These are phyloP conservation scores for Aspergillus uvarum DNA, from an alignment of 2,329 filamentous ascomycete species.

Conservation along the genomic window DNA sequence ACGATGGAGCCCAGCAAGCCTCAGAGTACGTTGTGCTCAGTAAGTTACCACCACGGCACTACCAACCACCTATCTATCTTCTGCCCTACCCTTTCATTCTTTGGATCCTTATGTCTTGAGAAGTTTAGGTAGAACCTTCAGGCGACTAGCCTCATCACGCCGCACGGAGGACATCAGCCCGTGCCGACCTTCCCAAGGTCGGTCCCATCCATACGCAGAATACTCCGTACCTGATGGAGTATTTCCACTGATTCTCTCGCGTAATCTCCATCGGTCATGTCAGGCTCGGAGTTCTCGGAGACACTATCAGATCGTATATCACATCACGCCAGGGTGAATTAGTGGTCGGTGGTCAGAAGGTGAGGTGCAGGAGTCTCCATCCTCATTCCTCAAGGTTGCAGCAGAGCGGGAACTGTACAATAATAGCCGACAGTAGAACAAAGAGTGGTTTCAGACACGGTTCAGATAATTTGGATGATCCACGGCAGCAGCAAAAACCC, in stretches of 20 bases:
- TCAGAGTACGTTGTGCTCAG: no score
- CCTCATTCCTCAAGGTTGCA: background rate
- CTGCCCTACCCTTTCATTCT: no score
- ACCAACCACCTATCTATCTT: no score
- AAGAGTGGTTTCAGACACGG: background rate
- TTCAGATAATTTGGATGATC: background rate
- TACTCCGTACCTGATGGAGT: no score
- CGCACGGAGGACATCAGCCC: slow-evolving; percentile 11
- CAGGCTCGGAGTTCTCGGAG: background rate
- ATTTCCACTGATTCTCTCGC: slow-evolving; percentile 12
- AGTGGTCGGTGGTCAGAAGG: background rate
- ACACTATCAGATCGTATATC: background rate
- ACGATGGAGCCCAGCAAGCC: background rate
- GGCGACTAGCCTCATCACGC: background rate
- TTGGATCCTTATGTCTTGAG: no score
- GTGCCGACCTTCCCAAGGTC: slow-evolving; percentile 2
- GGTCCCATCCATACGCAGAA: slow-evolving; percentile 12
- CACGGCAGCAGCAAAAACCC: background rate
- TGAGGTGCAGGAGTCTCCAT: background rate
- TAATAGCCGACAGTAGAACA: background rate
- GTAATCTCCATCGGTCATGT: slow-evolving; percentile 18
- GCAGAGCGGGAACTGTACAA: background rate
- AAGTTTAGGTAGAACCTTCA: background rate
- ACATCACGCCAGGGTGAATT: background rate
- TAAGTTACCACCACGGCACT: no score